A percentile compares a stretch with the other conserved stretches of the same genome.
Conservation (phyloP, 495 filamentous ascomycete species). For the Hypoxylon lenormandii region DNA sequence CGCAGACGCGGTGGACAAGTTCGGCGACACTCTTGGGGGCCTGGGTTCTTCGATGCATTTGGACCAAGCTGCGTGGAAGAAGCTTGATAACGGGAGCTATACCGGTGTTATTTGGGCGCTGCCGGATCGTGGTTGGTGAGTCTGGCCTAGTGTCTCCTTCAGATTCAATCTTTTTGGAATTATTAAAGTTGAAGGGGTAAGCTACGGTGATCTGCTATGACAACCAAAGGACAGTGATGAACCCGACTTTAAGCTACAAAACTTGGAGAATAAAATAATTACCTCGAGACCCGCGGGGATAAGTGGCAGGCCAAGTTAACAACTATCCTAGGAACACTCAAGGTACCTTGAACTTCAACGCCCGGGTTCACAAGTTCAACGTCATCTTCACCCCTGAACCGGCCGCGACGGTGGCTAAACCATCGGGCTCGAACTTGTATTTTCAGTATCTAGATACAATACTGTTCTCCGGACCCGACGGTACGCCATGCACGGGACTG, state of each 20-base stretch:
- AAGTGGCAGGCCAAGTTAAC: not conserved
- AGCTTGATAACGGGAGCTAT: slow-evolving; percentile 66
- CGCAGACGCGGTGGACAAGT: slow-evolving; percentile 73
- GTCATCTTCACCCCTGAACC: slow-evolving; percentile 67
- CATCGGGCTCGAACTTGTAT: slow-evolving; percentile 72
- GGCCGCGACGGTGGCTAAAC: slow-evolving; percentile 65
- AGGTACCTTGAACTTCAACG: slow-evolving; percentile 79
- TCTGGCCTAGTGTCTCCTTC: not conserved
- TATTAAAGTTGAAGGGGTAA: too few species aligned
- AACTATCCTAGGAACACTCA: slow-evolving; percentile 64
- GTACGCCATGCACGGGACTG: slow-evolving; percentile 76
- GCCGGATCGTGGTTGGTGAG: slow-evolving; percentile 78
- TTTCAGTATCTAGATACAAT: slow-evolving; percentile 76
- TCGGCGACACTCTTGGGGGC: slow-evolving; percentile 77
- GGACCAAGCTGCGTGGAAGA: slow-evolving; percentile 72
- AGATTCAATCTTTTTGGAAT: too few species aligned
- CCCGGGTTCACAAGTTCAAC: slow-evolving; percentile 77
- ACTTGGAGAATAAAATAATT: not conserved
- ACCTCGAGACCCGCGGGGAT: not conserved
- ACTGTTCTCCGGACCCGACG: slow-evolving; percentile 74
- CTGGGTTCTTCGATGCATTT: slow-evolving; percentile 76
- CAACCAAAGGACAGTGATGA: not conserved
- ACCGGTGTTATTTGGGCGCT: slow-evolving; percentile 72
- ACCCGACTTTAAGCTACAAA: too few species aligned
- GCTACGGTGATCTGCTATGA: too few species aligned